Conservation (phyloP, 2,329 filamentous ascomycete genomes). For the Botrytis cinerea region DNA sequence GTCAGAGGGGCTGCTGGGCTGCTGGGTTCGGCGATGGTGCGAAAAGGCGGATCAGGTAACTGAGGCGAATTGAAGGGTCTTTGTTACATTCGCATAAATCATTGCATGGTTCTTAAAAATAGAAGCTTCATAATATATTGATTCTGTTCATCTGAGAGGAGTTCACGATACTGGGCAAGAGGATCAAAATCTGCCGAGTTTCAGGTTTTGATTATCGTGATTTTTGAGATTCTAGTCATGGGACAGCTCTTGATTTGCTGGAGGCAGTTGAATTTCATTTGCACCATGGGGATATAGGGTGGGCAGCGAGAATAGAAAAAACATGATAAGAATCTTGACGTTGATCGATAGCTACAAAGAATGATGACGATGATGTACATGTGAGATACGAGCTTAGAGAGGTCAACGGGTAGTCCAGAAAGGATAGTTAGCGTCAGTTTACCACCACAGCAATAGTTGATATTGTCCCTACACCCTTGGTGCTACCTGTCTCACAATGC, state of each 20-base stretch:
- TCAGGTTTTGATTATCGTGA: background rate
- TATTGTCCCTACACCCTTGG: background rate
- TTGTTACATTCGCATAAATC: background rate
- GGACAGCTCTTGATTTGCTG: background rate
- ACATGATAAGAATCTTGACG: background rate
- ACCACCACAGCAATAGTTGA: background rate
- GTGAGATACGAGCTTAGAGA: background rate
- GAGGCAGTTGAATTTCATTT: background rate
- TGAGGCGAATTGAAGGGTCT: background rate
- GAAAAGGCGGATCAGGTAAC: background rate
- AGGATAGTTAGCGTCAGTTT: background rate
- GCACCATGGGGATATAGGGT: background rate
- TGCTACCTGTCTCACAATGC: background rate
- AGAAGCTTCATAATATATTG: background rate
- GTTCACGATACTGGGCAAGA: background rate
- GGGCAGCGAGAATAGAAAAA: background rate
- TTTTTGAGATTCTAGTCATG: background rate
- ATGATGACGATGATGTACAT: background rate
- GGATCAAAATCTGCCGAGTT: background rate
- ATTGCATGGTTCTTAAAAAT: background rate
- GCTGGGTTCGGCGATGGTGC: background rate
- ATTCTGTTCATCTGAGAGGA: too few relatives aligned
- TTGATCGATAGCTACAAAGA: background rate
- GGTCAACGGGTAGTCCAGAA: background rate
- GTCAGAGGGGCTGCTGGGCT: background rate